Percentiles rank a stretch among this genome's conserved stretches.
Conservation (phyloP, 2,329 filamentous ascomycete species). For the Cordyceps sp. region DNA sequence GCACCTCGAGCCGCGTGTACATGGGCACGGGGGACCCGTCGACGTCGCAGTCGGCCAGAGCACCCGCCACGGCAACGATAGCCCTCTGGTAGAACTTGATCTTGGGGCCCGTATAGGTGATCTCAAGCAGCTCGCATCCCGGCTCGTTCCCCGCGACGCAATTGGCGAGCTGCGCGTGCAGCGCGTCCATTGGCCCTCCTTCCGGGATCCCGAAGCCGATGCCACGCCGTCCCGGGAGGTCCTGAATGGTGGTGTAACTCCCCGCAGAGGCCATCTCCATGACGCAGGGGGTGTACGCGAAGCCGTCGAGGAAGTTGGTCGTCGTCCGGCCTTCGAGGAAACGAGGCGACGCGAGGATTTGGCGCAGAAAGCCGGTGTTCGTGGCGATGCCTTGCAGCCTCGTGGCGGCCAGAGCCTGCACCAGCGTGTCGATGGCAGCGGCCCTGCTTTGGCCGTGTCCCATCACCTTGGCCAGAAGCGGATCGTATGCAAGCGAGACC, state of each 20-base stretch:
- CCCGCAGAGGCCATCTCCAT: conserved; percentile 40
- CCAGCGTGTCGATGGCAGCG: conserved; percentile 26
- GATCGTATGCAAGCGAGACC: conserved; percentile 40
- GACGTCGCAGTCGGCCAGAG: conserved; percentile 31
- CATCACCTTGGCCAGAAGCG: conserved; percentile 42
- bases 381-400: conserved; percentile 30
- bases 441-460: conserved; percentile 21
- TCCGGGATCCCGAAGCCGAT: conserved; percentile 42
- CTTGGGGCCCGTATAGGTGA: conserved; percentile 42
- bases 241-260: conserved; percentile 40
- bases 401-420: conserved; percentile 21
- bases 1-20: conserved; percentile 36
- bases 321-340: conserved; percentile 35
- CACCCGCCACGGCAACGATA: conserved; percentile 39
- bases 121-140: conserved; percentile 37
- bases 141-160: conserved; percentile 38
- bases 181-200: conserved; percentile 42
- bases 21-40: conserved; percentile 31
- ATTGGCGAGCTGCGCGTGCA: conserved; percentile 42
- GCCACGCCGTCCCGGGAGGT: conserved; percentile 37
- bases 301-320: conserved; percentile 35
- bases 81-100: conserved; percentile 36
- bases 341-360: conserved; percentile 25
- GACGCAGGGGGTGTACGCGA: conserved; percentile 29
- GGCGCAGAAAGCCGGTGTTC: conserved; percentile 37